Evolutionary conservation across 2,329 filamentous ascomycete species (phyloP).

Genomic region (Penicillium sp.): DNA sequence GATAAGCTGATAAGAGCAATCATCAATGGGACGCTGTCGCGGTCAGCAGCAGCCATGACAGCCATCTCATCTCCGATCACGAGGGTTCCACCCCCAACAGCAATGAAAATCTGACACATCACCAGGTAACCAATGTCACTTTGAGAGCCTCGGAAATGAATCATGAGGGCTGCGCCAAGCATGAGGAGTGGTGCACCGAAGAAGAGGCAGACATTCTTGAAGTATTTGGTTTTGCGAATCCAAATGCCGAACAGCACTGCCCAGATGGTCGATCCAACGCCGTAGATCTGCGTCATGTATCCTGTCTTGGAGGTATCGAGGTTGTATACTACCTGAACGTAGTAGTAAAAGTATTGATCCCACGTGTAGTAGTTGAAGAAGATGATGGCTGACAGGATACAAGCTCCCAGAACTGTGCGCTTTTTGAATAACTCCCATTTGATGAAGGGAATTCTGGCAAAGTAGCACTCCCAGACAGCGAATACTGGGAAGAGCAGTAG

Average conservation of each 20-base stretch:
- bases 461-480: slow-evolving; percentile 55
- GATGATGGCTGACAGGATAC: slow-evolving; percentile 49
- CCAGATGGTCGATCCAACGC: slow-evolving; percentile 56
- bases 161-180: slow-evolving; percentile 56
- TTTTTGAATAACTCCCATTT: slow-evolving; percentile 53
- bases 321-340: slow-evolving; percentile 56
- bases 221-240: slow-evolving; percentile 53
- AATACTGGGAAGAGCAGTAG: slow-evolving; percentile 56
- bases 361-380: slow-evolving; percentile 56
- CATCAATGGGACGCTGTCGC: slow-evolving; percentile 53
- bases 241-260: slow-evolving; percentile 50
- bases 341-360: slow-evolving; percentile 56
- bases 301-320: slow-evolving; percentile 45
- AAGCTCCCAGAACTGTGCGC: slow-evolving; percentile 55
- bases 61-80: slow-evolving; percentile 59
- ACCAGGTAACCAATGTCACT: slow-evolving; percentile 52
- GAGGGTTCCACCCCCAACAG: slow-evolving; percentile 54
- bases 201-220: slow-evolving; percentile 54
- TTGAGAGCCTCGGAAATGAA: slow-evolving; percentile 54
- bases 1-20: slow-evolving; percentile 37
- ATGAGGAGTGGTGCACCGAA: slow-evolving; percentile 54
- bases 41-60: slow-evolving; percentile 57
- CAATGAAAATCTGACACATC: slow-evolving; percentile 58
- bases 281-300: slow-evolving; percentile 54
- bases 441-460: slow-evolving; percentile 56